A percentile compares a stretch with the other conserved stretches of the same genome.
phyloP scores from a whole-genome alignment of 1,284 basidiomycete species.

The Lignosus rhinocerotis region DNA sequence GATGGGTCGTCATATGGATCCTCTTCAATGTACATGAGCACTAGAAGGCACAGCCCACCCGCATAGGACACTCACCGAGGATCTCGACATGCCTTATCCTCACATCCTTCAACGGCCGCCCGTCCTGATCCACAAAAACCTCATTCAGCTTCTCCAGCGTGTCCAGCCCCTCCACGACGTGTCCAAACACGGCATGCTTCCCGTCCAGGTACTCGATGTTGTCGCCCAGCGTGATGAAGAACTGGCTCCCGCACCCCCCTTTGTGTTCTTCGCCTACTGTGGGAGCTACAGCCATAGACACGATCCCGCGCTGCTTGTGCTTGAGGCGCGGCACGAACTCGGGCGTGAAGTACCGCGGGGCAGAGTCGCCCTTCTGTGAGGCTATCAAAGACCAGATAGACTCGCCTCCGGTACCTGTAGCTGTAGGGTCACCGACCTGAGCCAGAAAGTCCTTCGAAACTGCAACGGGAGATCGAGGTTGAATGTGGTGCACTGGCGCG shows the following conservation, averaged over 20 bases:
- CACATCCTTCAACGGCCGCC: conserved; percentile 90
- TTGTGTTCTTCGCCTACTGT: conserved; percentile 59
- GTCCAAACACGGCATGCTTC: conserved; percentile 94
- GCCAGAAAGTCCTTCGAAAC: conserved; percentile 97
- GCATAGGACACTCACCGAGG: conserved; percentile 60
- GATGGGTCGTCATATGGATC: conserved; percentile 92
- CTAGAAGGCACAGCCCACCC: conserved; percentile 2
- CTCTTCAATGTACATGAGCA: conserved; percentile 49
- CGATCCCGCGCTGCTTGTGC: conserved; percentile 84
- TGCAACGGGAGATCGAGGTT: conserved; percentile 31
- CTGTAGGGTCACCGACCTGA: conserved; percentile 94
- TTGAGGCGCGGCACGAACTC: conserved; percentile 83
- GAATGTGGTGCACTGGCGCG: conserved; percentile 4
- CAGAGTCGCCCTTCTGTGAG: conserved; percentile 44
- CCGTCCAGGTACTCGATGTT: conserved; percentile 94
- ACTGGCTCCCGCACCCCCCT: conserved; percentile 91
- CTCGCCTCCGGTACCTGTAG: conserved; percentile 91
- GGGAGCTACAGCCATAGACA: conserved; percentile 93
- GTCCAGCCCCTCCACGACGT: conserved; percentile 92
- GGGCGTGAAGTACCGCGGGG: conserved; percentile 80
- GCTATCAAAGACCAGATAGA: conserved; percentile 78
- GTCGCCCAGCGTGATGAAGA: conserved; percentile 92
- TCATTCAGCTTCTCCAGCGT: conserved; percentile 94
- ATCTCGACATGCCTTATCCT: conserved; percentile 92
- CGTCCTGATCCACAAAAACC: conserved; percentile 85